Percentiles rank a stretch among this genome's conserved stretches.
phyloP scores from a whole-genome alignment of 148 eudicot genomes.

The Vaccinium macrocarpon region DNA sequence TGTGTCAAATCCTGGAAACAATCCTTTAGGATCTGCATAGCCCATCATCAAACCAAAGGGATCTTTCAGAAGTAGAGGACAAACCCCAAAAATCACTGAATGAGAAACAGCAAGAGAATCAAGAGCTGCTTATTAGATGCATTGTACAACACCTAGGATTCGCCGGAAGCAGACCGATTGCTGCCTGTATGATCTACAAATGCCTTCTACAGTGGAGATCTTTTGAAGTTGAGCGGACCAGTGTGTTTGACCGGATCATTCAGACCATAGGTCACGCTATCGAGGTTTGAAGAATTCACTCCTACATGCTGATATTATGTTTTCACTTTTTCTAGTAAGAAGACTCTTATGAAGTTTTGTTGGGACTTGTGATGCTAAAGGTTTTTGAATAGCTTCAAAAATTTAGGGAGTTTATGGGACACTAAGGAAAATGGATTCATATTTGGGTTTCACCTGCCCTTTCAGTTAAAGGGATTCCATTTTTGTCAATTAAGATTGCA shows the following conservation, averaged over 20 bases:
- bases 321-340: background rate
- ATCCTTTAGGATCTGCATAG: constrained; percentile 76
- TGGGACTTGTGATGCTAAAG: background rate
- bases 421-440: background rate
- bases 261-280: constrained; percentile 90
- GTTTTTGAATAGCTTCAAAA: background rate
- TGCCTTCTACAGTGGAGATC: constrained; percentile 99
- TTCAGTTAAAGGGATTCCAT: background rate
- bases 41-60: constrained; percentile 68
- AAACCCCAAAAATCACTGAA: constrained; percentile 93
- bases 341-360: constrained; percentile 10
- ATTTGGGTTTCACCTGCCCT: background rate
- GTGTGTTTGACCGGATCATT: constrained; percentile 85
- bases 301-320: background rate
- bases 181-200: constrained; percentile 90
- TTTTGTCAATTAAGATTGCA: background rate
- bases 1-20: background rate
- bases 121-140: constrained; percentile 76
- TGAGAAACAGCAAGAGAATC: constrained; percentile 94
- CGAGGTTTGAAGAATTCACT: constrained; percentile 53
- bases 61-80: constrained; percentile 70
- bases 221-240: constrained; percentile 95
- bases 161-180: constrained; percentile 76
- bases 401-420: background rate
- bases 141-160: constrained; percentile 79